A percentile compares a stretch with the other conserved stretches of the same genome.
Conservation (phyloP, 1,139 yeast genomes). For the Saccharomyces pastorianus region DNA sequence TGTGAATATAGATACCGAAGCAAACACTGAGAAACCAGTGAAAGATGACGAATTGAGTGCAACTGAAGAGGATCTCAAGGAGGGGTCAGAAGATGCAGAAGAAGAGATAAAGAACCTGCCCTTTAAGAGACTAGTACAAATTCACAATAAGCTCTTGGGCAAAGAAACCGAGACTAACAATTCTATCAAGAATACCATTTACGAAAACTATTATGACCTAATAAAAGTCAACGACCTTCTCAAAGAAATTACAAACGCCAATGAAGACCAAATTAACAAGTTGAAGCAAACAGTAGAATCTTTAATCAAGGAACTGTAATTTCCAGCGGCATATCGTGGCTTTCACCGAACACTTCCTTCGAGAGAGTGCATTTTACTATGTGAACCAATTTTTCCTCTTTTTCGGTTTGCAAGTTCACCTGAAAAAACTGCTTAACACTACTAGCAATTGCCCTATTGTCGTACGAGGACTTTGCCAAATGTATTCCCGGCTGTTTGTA, state of each 20-base stretch:
- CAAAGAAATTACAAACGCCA: conserved; percentile 19
- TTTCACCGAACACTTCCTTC: neutral
- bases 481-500: neutral
- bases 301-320: neutral
- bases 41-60: conserved; percentile 4
- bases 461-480: neutral
- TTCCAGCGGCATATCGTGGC: neutral
- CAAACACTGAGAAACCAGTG: neutral
- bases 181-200: conserved; percentile 42
- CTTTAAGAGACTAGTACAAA: conserved; percentile 34
- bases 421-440: neutral
- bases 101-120: conserved; percentile 33
- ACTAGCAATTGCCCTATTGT: neutral
- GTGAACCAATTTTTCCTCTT: neutral
- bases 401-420: neutral
- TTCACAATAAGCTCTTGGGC: conserved; percentile 37
- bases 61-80: conserved; percentile 7
- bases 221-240: conserved; percentile 40
- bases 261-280: conserved; percentile 9
- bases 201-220: conserved; percentile 45
- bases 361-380: neutral
- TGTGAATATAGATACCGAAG: conserved; percentile 1
- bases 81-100: conserved; percentile 11
- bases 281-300: conserved; percentile 8
- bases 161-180: conserved; percentile 39